These are phyloP conservation scores for Curvularia eragrostidis DNA, from an alignment of 2,329 filamentous ascomycete genomes.

Conservation along the genomic window DNA sequence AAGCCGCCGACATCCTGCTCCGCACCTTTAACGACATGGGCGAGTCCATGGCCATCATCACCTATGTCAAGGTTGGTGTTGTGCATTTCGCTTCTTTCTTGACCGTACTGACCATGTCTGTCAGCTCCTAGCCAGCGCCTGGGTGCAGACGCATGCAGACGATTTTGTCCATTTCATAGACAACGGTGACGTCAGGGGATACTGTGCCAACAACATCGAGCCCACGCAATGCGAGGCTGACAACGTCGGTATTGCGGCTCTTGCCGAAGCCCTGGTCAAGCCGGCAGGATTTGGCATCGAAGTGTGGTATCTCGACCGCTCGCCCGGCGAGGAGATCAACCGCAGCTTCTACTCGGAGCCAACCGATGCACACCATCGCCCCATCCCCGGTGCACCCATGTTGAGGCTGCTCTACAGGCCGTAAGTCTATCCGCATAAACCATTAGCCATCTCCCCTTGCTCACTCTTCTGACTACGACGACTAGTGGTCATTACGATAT, in stretches of 20 bases:
- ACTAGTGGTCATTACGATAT: slow-evolving; percentile 90
- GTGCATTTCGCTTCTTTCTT: not conserved
- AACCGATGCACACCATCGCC: slow-evolving; percentile 53
- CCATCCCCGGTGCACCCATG: slow-evolving; percentile 62
- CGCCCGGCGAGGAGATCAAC: slow-evolving; percentile 77
- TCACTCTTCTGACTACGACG: slow-evolving; percentile 19
- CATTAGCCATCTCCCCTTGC: not conserved
- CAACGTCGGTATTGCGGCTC: slow-evolving; percentile 78
- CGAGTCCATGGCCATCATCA: slow-evolving; percentile 78
- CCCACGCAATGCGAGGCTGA: slow-evolving; percentile 85
- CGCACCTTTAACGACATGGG: slow-evolving; percentile 76
- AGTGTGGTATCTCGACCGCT: slow-evolving; percentile 90
- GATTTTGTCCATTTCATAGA: slow-evolving; percentile 75
- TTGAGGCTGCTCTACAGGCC: slow-evolving; percentile 72
- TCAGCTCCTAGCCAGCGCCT: slow-evolving; percentile 81
- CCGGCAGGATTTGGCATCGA: slow-evolving; percentile 81
- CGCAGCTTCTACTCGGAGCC: slow-evolving; percentile 66
- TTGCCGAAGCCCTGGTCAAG: slow-evolving; percentile 80
- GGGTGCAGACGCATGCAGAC: slow-evolving; percentile 75
- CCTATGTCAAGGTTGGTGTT: slow-evolving; percentile 71
- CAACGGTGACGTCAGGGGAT: slow-evolving; percentile 65
- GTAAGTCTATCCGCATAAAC: slow-evolving; percentile 53
- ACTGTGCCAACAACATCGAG: slow-evolving; percentile 75
- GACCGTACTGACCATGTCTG: slow-evolving; percentile 18
- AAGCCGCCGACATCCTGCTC: slow-evolving; percentile 61